Evolutionary conservation across 305 asterid genomes (phyloP), one percentile per base, ranked within the genome.

Genomic region (Rubia balearica): DNA sequence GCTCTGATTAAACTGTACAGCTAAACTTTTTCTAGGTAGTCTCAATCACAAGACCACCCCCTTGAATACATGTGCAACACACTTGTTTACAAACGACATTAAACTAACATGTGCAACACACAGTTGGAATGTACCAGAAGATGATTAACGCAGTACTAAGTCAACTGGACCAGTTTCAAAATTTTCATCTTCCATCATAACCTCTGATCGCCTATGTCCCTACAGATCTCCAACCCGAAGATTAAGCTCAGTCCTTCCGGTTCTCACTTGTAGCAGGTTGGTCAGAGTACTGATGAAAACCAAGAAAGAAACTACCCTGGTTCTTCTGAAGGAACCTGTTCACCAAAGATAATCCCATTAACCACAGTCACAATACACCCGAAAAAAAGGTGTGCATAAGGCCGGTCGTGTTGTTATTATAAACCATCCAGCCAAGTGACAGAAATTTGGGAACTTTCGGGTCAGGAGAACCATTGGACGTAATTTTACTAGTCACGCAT

Each of bases 291-390:
- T 73, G 79, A 73, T 83, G 83, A 45, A 71, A 73, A 7, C 84
- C 63, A 14, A 71, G 75, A 68, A 86, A 88, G 74, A 85, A 86
- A 14, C 76, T 63, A 22, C 79, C 72, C 61, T 84, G 91, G 73
- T 86, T 81, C 85, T 79, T 86, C 83, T 84, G 86, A 71, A 90
- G 86, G 75, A 85, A 88, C 85, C 96, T 90, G 88, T 53, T 9
- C 49, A 38, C 12, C 24, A 17, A n/a, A 41, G 5, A 65, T 11
- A 65, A 68, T 45, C 36, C n/a, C 7, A 22, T 33, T 33, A 42
- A 38, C 36, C 33, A 48, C 55, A 46, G 24, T 22, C 5, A 36
- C n/a, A 24, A 24, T 22, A 46, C 14, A n/a, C 22, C 41, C 8
- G 61, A 51, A 33, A 69, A 59, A 62, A 45, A 73, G 10, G 21